Base-by-base conservation (phyloP, 257 asterid genomes). In the Nicotiana tomentosiformis region DNA sequence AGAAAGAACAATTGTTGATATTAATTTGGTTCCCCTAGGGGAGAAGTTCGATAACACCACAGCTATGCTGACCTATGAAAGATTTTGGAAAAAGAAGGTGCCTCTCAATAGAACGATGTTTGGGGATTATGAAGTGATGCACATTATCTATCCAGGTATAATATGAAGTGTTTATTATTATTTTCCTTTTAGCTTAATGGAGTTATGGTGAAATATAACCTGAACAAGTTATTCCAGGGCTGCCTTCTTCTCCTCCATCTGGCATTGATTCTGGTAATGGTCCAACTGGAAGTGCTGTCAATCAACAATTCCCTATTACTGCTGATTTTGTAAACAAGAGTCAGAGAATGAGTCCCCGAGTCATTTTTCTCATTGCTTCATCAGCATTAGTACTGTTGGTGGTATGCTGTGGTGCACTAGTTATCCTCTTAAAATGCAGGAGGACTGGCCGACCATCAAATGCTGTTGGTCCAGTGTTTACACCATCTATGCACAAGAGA, bases 41-140 rank as follows among this genome's bases (percentile, higher is more conserved):
- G 99, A 92, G 87, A 93, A 91, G 89, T 96, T 96, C 81, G 99
- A 96, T 81, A 93, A 94, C 82, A 94, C 97, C 39, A 96, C 99
- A 79, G 99, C 99, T 81, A 79, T 82, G 84, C 90, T 96, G 84
- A 94, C 95, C 76, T 96, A 92, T 84, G 92, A 91, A 88, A 90
- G 99, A 87, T 88, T 96, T 83, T 87, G 91, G 91, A 92, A 88
- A 55, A 94, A 90, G 92, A 96, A 92, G 87, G 94, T 96, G 88
- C 89, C 94, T 83, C 93, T 96, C 67, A 96, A 96, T 87, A 90
- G 89, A 87, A 91, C 98, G 14, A 88, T 96, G 81, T 96, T 96
- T 86, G 99, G 99, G 80, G 93, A 90, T 84, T 96, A 94, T 80
- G 92, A 91, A 43, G 95, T 96, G 77, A 66, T 85, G 56, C 69